These are phyloP conservation scores for Cryphonectria parasitica DNA, from an alignment of 2,329 filamentous ascomycete genomes.

Conservation along the genomic window DNA sequence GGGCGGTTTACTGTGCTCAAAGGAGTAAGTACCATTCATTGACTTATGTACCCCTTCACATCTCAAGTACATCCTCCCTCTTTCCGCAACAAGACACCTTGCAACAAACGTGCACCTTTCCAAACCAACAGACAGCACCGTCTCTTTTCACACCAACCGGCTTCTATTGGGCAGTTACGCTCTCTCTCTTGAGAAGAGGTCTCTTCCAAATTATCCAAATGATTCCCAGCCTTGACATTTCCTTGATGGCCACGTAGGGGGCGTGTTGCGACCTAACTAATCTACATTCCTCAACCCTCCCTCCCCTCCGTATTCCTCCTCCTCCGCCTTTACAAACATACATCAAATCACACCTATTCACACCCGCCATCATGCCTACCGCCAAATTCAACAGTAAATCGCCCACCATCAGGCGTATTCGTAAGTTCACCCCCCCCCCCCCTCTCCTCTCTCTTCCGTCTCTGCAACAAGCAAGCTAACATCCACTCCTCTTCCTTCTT, in stretches of 20 bases:
- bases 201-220: not conserved
- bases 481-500: slow-evolving; percentile 33
- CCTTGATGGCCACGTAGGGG: not conserved
- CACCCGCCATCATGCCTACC: slow-evolving; percentile 43
- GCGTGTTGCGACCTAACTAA: not conserved
- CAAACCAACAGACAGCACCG: not conserved
- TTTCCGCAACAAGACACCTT: slow-evolving; percentile 29
- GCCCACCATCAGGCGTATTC: slow-evolving; percentile 82
- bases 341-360: not conserved
- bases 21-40: not conserved
- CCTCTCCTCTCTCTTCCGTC: not conserved
- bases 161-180: not conserved
- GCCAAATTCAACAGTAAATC: slow-evolving; percentile 72
- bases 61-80: not conserved
- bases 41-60: not conserved
- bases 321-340: not conserved
- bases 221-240: not conserved
- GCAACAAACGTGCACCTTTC: slow-evolving; percentile 18
- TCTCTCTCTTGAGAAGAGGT: not conserved
- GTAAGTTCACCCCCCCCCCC: slow-evolving; percentile 48
- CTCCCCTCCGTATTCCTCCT: not conserved
- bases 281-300: not conserved
- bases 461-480: slow-evolving; percentile 23
- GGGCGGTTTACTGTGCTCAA: not conserved
- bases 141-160: not conserved